Base-by-base conservation (phyloP, 2,329 filamentous ascomycete species). In the Cylindrodendrum hubeiense region DNA sequence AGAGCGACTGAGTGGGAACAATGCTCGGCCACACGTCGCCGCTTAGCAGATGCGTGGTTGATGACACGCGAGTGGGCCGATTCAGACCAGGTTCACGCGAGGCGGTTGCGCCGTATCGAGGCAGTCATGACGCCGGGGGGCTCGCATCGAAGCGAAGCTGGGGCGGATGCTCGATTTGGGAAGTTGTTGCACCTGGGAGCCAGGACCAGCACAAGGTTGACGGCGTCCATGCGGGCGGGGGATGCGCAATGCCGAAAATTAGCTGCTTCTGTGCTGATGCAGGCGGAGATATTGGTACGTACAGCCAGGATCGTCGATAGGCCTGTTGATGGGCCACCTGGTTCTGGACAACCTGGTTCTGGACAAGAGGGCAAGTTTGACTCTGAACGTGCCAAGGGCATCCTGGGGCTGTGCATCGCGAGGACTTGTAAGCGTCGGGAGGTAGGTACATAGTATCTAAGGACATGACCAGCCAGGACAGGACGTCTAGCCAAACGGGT, bases 231-330 rank as follows among this genome's bases (percentile, higher is more conserved):
- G 53, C 28, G 21, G 43, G 22, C 54, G 43, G 54, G 54, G 54
- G 46, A 49, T 30, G 43, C 21, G 54, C 28, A 39, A 49, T 49
- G 30, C 41, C 43, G 46, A 47, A 30, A 57, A 47, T 15, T 28
- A 33, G 30, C 54, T 49, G 26, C 39, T 56, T 56, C 41, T 21
- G 53, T 33, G 26, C 54, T 49, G 54, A 57, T 57, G 30, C 54
- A 57, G 43, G 22, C 21, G 43, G 17, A 39, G 37, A 39, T 17
- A n/a, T n/a, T 17, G 17, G 37, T 7, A 5, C 37, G 10, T 34
- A 12, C 4, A 13, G 33, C 9, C 5, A n/a, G n/a, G n/a, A n/a
- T n/a, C n/a, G n/a, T n/a, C n/a, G n/a, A n/a, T n/a, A n/a, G n/a
- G n/a, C 28, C 28, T 30, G 28, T 30, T 7, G 28, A 30, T 30